A percentile compares a stretch with the other conserved stretches of the same genome.
Evolutionary conservation across 2,329 filamentous ascomycete genomes (phyloP).

Genomic region (Colletotrichum truncatum): DNA sequence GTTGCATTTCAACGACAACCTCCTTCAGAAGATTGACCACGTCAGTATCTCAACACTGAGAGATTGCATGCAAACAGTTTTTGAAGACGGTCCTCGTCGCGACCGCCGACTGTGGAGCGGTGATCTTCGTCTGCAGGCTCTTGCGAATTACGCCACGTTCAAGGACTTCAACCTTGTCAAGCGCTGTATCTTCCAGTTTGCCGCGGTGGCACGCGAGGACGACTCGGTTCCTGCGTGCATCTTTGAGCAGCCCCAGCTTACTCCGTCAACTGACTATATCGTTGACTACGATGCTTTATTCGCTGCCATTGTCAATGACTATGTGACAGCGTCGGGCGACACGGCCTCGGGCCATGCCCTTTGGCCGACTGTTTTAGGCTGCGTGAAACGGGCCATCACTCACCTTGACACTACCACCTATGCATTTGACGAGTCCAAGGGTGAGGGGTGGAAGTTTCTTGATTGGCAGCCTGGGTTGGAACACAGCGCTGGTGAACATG

Average conservation of each 20-base stretch:
- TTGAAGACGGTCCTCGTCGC: conserved; percentile 47
- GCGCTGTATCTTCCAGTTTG: conserved; percentile 46
- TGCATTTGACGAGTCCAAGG: conserved; percentile 32
- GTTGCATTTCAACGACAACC: conserved; percentile 27
- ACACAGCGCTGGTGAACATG: conserved; percentile 40
- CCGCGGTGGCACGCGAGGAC: conserved; percentile 42
- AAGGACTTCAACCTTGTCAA: conserved; percentile 44
- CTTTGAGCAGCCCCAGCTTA: conserved; percentile 42
- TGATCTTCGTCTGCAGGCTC: conserved; percentile 45
- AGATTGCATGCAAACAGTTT: conserved; percentile 50
- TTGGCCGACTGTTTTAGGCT: conserved; percentile 41
- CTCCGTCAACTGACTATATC: conserved; percentile 43
- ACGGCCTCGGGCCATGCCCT: conserved; percentile 37
- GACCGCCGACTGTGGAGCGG: conserved; percentile 48
- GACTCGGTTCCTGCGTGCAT: conserved; percentile 43
- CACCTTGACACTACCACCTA: conserved; percentile 36
- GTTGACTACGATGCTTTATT: conserved; percentile 48
- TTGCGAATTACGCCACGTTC: conserved; percentile 47
- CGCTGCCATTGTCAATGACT: conserved; percentile 42
- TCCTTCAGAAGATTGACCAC: conserved; percentile 39
- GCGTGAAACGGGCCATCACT: conserved; percentile 36
- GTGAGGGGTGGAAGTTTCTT: conserved; percentile 41
- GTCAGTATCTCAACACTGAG: conserved; percentile 42
- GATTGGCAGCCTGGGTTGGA: conserved; percentile 41
- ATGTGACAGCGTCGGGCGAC: conserved; percentile 41